Conservation (phyloP, 805 yeast species). For the Metahyphopichia silvanorum region DNA sequence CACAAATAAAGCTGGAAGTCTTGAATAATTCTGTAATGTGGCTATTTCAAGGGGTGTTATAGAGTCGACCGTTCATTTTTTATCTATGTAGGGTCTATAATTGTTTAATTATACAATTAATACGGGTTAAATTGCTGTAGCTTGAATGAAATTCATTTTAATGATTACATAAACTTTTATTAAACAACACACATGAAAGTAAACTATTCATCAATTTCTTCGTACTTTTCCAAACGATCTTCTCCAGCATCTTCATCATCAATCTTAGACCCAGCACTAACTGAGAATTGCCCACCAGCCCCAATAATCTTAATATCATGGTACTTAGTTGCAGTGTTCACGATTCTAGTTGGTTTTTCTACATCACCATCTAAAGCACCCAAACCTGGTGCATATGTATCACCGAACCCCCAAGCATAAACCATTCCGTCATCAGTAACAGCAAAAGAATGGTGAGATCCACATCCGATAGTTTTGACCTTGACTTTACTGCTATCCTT, state of each 20-base stretch:
- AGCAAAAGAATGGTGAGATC: constrained; percentile 92
- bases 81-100: too few species aligned
- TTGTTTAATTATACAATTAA: too few species aligned
- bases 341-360: constrained; percentile 82
- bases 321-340: constrained; percentile 88
- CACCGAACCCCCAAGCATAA: constrained; percentile 98
- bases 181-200: too few species aligned
- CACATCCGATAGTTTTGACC: constrained; percentile 59
- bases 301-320: constrained; percentile 70
- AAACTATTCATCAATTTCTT: constrained; percentile 49
- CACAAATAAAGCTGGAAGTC: neutral
- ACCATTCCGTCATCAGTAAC: constrained; percentile 79
- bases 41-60: too few species aligned
- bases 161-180: too few species aligned
- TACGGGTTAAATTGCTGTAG: too few species aligned
- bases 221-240: constrained; percentile 49
- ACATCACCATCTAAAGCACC: constrained; percentile 91
- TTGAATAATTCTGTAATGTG: too few species aligned
- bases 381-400: constrained; percentile 92
- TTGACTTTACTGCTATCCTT: constrained; percentile 26
- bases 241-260: constrained; percentile 49
- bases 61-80: too few species aligned
- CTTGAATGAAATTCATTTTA: too few species aligned
- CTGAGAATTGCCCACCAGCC: constrained; percentile 97
- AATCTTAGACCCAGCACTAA: constrained; percentile 76